Conservation (phyloP, 2,329 filamentous ascomycete species). For the Talaromyces piceae region DNA sequence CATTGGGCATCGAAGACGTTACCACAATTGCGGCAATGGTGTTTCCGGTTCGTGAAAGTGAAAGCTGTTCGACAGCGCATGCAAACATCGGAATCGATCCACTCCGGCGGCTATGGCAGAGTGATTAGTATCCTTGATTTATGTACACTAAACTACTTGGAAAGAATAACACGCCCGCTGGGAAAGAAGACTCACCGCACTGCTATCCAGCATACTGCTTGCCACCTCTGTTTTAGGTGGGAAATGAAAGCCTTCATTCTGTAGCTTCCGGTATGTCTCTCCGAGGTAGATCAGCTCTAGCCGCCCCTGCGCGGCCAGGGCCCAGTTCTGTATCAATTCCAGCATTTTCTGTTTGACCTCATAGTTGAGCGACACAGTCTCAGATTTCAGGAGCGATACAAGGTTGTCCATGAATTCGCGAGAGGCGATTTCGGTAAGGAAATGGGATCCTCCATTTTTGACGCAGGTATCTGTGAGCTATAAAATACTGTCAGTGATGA, state of each 20-base stretch:
- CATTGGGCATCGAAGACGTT: slow-evolving; percentile 96
- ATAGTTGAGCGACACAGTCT: slow-evolving; percentile 66
- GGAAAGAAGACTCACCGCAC: slow-evolving; percentile 58
- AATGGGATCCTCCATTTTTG: slow-evolving; percentile 95
- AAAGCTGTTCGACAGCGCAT: slow-evolving; percentile 96
- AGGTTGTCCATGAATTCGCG: slow-evolving; percentile 98
- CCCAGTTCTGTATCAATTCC: slow-evolving; percentile 90
- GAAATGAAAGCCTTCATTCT: slow-evolving; percentile 80
- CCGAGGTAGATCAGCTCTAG: slow-evolving; percentile 78
- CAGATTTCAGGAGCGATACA: slow-evolving; percentile 77
- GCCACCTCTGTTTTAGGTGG: slow-evolving; percentile 78
- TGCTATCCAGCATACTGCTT: slow-evolving; percentile 98
- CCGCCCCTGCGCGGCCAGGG: slow-evolving; percentile 76
- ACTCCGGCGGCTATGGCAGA: slow-evolving; percentile 73
- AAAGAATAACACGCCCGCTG: background rate
- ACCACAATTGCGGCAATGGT: slow-evolving; percentile 96
- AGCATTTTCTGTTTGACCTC: slow-evolving; percentile 87
- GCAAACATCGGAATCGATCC: slow-evolving; percentile 95
- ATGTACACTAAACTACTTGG: too few relatives aligned
- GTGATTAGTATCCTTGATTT: background rate
- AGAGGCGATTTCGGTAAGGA: slow-evolving; percentile 89
- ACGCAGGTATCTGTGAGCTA: slow-evolving; percentile 97
- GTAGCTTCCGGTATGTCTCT: slow-evolving; percentile 75
- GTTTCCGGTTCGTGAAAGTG: slow-evolving; percentile 96
- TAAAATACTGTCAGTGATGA: slow-evolving; percentile 4